Evolutionary conservation across 208 protist genomes (phyloP), one percentile per base, ranked within the genome.

Genomic region (Wallacemonas sp.): DNA sequence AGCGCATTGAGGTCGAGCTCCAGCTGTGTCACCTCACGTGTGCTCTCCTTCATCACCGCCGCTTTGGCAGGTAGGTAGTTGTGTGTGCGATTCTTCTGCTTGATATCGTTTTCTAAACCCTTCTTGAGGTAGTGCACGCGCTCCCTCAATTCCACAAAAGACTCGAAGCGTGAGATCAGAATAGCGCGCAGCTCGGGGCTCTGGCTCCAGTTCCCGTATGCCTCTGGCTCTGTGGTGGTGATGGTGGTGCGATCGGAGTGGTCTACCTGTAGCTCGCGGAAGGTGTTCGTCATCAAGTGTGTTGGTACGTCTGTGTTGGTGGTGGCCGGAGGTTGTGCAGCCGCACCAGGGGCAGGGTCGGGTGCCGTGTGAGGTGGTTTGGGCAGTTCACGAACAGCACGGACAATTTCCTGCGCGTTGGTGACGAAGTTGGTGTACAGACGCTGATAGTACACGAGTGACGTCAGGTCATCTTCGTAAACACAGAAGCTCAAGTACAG

Each of bases 401-500:
- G 66, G 30, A 87, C 64, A 26, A 81, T 63, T 33, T 79, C 68
- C 46, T 42, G 54, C 17, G 61, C 55, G 13, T 78, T 70, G 33
- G 55, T 42, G 0, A 85, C 63, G 27, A 79, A 63, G 13, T 59
- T 52, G 46, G 75, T 65, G 68, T 89, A 92, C 55, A 80, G 37
- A 21, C 82, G 61, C 53, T 85, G 61, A 50, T 80, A 81, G 26
- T 81, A 78, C 42, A 76, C 46, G 10, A 85, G 64, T 27, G 83
- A 73, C 6, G 82, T 88, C n/a, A 75, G 61, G 63, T 92, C 84
- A 58, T 90, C 78, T 45, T 88, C 89, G 30, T 78, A 81, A 24
- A 93, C 22, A 63, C 78, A 85, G 37, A 68, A 64, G 63, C 81
- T 85, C 53, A 88, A 77, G 59, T 93, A 83, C 44, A 95, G 22